Evolutionary conservation across 2,329 filamentous ascomycete genomes (phyloP), one percentile per base, ranked within the genome.

Genomic region (Xylaria sp.): DNA sequence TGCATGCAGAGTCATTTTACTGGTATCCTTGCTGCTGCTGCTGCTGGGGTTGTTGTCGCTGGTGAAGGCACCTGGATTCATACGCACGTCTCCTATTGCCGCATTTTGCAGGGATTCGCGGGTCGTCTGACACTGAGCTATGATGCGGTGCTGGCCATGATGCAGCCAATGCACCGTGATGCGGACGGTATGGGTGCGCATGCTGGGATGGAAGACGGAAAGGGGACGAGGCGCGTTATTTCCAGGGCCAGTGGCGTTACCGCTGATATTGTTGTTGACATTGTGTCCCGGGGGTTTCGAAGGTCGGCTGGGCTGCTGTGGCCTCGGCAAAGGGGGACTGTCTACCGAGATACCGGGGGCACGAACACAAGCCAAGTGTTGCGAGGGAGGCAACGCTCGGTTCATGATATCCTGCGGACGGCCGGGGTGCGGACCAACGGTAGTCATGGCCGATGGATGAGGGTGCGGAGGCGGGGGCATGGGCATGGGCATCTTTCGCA

Each of bases 151-250:
- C 51, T 76, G 73, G 39, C 75, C 73, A 70, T 75, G 75, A 20
- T 72, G 70, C 1, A 72, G 49, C 77, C 76, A 78, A 18, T 71
- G 71, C 59, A 79, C 75, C 51, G 71, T 74, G 43, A 79, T 71
- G 15, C 74, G 70, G 13, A 79, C 75, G 62, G 78, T 72, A 62
- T 76, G 70, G 10, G 68, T 23, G 8, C 67, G 68, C 25, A 51
- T 15, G 31, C 15, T n/a, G 56, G 67, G 62, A 18, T 63, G 57
- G 60, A 62, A 28, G 46, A 51, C 48, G 25, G 64, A 33, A 39
- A 58, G 39, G 36, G 64, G 64, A 9, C 52, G 64, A 25, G 64
- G 43, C 28, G 67, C 62, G 18, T 63, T 59, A 31, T 25, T 66
- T 43, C 31, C 56, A 20, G 39, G 41, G n/a, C 51, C 41, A 25